Evolutionary conservation across 352 stramenopile genomes (phyloP), one percentile per base, ranked within the genome.

Genomic region (Phytophthora pinifolia): DNA sequence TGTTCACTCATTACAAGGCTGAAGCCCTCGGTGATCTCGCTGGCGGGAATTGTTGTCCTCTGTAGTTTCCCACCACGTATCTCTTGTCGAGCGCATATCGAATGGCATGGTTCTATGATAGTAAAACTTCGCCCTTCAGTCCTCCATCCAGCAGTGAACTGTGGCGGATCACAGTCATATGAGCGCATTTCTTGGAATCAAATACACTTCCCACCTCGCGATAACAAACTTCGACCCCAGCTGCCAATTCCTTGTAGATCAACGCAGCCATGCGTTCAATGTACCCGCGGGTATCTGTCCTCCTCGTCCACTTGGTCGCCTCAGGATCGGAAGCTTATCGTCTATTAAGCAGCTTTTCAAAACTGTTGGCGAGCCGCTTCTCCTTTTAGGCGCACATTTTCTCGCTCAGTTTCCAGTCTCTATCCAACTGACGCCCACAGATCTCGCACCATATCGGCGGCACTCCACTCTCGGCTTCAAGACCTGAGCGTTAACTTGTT

Each of bases 1-100:
- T 73, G 67, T 46, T 62, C 72, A 9, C 67, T 54, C 53, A 85
- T 61, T 54, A 86, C 76, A 4, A 86, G 15, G 17, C 75, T 68
- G 63, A 76, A 80, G 41, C 69, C 62, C 45, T 89, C 74, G 7
- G 76, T 49, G 10, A 86, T 65, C 29, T 72, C 79, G 50, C 86
- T 68, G n/a, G 76, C 52, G 9, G 65, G 25, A 53, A 57, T 10
- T 54, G 32, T 1, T 62, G 36, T 6, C 60, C 59, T 56, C 50
- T 53, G 39, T 62, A 70, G 13, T 74, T 67, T 65, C 36, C 72
- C 72, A 82, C 62, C 70, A 74, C 1, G 72, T 62, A 15, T 64
- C 53, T 17, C 62, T 54, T 4, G 70, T 72, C 2, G 55, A 34
- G 17, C 54, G 49, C 44, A 76, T 42, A 14, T 54, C 52, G 25